Evolutionary conservation across 75 land plant genomes (phyloP).

Genomic region (Sequoiadendron giganteum): DNA sequence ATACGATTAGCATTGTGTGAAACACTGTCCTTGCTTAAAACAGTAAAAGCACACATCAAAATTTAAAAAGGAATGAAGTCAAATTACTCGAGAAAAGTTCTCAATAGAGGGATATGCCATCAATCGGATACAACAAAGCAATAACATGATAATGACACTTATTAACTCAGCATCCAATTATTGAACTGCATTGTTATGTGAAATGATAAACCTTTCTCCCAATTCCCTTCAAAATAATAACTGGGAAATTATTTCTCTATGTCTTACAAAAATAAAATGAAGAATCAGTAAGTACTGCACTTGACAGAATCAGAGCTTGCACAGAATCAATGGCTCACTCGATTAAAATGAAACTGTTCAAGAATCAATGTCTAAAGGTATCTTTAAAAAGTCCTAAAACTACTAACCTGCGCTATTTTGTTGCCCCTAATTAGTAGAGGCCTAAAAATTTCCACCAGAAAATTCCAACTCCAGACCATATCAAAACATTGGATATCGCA

Average conservation of each 20-base stretch:
- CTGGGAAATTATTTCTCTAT: neutral
- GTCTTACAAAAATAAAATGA: neutral
- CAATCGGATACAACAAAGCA: neutral
- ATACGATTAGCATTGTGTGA: neutral
- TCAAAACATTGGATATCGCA: constrained; percentile 63
- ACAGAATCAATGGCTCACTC: neutral
- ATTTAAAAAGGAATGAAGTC: neutral
- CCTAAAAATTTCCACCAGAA: constrained; percentile 97
- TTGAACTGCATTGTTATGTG: neutral
- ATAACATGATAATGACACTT: neutral
- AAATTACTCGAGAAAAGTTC: neutral
- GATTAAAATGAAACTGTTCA: neutral
- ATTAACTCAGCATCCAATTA: neutral
- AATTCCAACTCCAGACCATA: constrained; percentile 77
- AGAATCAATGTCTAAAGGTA: neutral
- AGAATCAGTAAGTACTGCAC: neutral
- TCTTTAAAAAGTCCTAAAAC: neutral
- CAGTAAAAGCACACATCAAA: neutral
- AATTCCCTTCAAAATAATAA: neutral
- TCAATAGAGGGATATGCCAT: neutral
- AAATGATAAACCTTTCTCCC: neutral
- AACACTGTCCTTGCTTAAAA: neutral
- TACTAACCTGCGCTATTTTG: neutral
- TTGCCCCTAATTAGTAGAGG: constrained; percentile 48
- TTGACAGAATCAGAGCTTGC: neutral